Percentiles rank a stretch among this genome's conserved stretches.
These are phyloP conservation scores for Phytophthora pinifolia DNA, from an alignment of 352 stramenopile genomes.

Conservation along the genomic window DNA sequence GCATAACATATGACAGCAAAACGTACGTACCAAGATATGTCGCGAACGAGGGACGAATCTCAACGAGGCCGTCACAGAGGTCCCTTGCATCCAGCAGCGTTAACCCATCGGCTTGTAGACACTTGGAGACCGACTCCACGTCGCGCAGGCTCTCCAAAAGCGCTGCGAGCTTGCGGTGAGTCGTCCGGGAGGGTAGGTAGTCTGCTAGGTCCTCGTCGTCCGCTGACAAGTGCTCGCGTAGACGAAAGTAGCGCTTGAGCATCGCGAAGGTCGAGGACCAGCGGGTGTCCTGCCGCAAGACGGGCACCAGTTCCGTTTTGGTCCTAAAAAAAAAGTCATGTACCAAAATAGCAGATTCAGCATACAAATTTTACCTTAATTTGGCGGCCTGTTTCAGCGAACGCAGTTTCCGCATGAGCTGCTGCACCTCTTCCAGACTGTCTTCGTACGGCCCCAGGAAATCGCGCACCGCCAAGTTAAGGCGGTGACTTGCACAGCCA, in stretches of 20 bases:
- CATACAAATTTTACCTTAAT: too few species aligned
- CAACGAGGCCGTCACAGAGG: neutral
- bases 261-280: neutral
- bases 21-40: neutral
- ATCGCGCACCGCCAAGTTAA: conserved; percentile 11
- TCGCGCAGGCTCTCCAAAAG: neutral
- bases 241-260: neutral
- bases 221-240: neutral
- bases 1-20: neutral
- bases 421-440: too few species aligned
- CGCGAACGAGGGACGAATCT: neutral
- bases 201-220: neutral
- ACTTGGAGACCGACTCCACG: neutral
- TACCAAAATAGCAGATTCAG: neutral
- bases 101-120: neutral
- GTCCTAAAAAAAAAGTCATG: neutral
- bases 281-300: neutral
- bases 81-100: neutral
- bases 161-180: neutral
- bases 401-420: too few species aligned
- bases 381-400: too few species aligned
- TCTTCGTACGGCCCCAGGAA: too few species aligned
- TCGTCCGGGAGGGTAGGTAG: neutral
- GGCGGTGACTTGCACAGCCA: too few species aligned
- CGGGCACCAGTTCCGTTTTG: neutral